A percentile compares a stretch with the other conserved stretches of the same genome.
phyloP scores from a whole-genome alignment of 306 rosid genomes.

The Corylus avellana region DNA sequence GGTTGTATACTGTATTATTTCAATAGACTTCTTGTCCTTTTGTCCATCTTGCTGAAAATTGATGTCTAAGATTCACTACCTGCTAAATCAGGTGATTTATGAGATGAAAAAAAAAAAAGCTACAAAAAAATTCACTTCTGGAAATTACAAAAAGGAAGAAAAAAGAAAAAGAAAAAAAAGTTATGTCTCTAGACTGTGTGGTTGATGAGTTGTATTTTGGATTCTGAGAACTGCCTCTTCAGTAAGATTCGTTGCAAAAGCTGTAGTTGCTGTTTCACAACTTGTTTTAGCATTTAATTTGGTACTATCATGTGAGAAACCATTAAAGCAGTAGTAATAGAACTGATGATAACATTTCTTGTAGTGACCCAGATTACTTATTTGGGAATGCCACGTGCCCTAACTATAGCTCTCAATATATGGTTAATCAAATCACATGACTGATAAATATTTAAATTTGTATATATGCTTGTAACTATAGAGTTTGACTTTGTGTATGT shows the following conservation, averaged over 20 bases:
- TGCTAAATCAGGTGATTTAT: neutral
- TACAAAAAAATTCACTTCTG: neutral
- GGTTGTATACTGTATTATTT: neutral
- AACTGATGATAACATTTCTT: neutral
- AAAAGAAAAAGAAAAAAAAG: neutral
- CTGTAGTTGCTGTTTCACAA: neutral
- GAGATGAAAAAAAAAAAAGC: neutral
- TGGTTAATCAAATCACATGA: neutral
- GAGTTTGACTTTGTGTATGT: neutral
- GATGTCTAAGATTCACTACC: constrained; percentile 4
- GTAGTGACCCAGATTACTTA: neutral
- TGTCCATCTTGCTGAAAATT: neutral
- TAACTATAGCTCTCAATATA: constrained; percentile 4
- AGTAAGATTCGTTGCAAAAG: neutral
- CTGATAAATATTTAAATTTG: neutral
- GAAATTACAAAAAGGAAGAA: neutral
- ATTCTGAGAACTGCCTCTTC: neutral
- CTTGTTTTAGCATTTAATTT: neutral
- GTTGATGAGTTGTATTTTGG: neutral
- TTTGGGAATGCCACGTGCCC: neutral
- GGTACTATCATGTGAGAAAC: neutral
- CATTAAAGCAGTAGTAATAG: neutral
- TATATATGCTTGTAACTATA: neutral
- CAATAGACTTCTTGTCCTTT: neutral
- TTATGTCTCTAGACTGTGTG: neutral